A percentile compares a stretch with the other conserved stretches of the same genome.
Conservation (phyloP, 352 stramenopile genomes). For the Globisporangium spiculum region DNA sequence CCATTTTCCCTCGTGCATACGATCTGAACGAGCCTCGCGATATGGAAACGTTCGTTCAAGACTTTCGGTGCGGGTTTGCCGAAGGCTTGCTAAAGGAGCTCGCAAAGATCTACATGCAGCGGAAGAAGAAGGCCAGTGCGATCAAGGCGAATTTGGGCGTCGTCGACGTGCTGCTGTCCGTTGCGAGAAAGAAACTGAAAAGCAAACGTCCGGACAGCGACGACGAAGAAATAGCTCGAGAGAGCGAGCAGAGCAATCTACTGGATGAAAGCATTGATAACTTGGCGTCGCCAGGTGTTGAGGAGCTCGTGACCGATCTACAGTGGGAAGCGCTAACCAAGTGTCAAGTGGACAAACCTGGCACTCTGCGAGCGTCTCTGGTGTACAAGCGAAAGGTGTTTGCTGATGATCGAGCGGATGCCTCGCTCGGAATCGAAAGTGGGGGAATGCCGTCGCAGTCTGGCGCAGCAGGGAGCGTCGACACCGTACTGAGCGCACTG, state of each 20-base stretch:
- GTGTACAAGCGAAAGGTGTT: slow-evolving; percentile 51
- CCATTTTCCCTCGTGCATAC: slow-evolving; percentile 88
- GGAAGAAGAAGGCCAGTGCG: slow-evolving; percentile 9
- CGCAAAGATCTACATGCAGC: slow-evolving; percentile 23
- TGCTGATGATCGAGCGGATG: slow-evolving; percentile 39
- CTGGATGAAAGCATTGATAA: slow-evolving; percentile 68
- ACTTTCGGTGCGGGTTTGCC: slow-evolving; percentile 86
- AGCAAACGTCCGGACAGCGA: slow-evolving; percentile 29
- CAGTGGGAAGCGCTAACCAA: slow-evolving; percentile 70
- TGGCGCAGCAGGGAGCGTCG: slow-evolving; percentile 20
- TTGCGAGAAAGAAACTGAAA: slow-evolving; percentile 60
- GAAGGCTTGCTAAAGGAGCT: slow-evolving; percentile 83
- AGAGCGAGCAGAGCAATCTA: slow-evolving; percentile 18
- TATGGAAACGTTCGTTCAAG: slow-evolving; percentile 88
- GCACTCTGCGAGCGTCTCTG: slow-evolving; percentile 47
- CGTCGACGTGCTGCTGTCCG: slow-evolving; percentile 48
- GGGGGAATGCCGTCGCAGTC: neutral
- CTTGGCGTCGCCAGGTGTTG: slow-evolving; percentile 19
- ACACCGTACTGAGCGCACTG: slow-evolving; percentile 44
- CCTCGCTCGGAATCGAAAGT: slow-evolving; percentile 17
- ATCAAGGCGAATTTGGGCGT: slow-evolving; percentile 50
- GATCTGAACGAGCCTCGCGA: slow-evolving; percentile 84
- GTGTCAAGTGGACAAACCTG: slow-evolving; percentile 42
- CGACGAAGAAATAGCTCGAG: slow-evolving; percentile 4
- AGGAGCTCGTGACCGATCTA: slow-evolving; percentile 68